Conservation (phyloP, 2,329 filamentous ascomycete genomes). For the Endoconidiophora laricicola region DNA sequence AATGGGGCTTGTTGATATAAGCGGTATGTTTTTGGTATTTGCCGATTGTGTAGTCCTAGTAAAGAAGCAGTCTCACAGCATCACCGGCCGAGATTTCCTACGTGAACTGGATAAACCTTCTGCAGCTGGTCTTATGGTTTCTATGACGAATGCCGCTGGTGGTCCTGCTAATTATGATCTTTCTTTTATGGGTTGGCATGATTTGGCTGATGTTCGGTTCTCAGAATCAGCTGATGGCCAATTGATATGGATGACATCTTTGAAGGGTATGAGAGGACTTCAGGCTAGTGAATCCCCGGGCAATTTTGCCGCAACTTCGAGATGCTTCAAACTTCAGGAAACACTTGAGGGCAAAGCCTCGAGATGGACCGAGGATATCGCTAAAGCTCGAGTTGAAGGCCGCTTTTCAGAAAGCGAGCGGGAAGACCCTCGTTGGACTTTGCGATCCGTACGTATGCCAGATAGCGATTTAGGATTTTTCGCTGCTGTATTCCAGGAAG, state of each 20-base stretch:
- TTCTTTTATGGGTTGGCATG: slow-evolving; percentile 56
- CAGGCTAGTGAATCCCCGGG: slow-evolving; percentile 16
- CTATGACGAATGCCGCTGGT: slow-evolving; percentile 45
- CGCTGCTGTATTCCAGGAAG: slow-evolving; percentile 58
- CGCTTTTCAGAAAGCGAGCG: slow-evolving; percentile 72
- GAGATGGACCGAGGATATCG: slow-evolving; percentile 69
- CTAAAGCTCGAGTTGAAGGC: slow-evolving; percentile 71
- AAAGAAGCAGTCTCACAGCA: slow-evolving; percentile 47
- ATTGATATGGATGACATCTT: slow-evolving; percentile 51
- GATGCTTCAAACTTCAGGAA: slow-evolving; percentile 57
- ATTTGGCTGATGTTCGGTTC: slow-evolving; percentile 53
- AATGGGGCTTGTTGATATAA: slow-evolving; percentile 18
- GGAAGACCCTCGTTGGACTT: slow-evolving; percentile 64
- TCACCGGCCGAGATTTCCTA: slow-evolving; percentile 59
- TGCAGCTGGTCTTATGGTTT: slow-evolving; percentile 42
- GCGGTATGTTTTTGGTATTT: slow-evolving; percentile 67
- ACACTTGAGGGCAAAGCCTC: slow-evolving; percentile 61
- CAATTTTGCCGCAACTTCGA: slow-evolving; percentile 27
- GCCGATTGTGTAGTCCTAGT: slow-evolving; percentile 65
- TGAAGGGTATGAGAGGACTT: slow-evolving; percentile 38
- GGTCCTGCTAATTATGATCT: slow-evolving; percentile 52
- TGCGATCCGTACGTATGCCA: slow-evolving; percentile 50
- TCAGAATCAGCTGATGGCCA: slow-evolving; percentile 51
- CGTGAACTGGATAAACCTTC: slow-evolving; percentile 74
- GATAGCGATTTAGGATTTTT: slow-evolving; percentile 43